Evolutionary conservation across 768 basidiomycete genomes (phyloP).

Genomic region (Coprinopsis sp.): DNA sequence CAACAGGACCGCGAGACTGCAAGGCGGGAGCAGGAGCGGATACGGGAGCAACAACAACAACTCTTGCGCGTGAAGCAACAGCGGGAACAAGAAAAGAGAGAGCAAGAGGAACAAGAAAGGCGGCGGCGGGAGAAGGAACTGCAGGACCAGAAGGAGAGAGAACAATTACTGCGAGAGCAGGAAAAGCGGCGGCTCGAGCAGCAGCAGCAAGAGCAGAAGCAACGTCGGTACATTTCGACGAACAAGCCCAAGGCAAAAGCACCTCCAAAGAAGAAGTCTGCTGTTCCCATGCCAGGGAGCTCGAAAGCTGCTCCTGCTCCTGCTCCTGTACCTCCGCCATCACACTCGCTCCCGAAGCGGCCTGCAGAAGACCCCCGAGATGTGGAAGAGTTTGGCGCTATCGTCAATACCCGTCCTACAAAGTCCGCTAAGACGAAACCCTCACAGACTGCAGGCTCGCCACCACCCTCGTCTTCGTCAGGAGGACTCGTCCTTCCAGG

Average conservation of each 20-base stretch:
- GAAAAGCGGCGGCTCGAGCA: neutral
- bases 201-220: neutral
- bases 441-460: no score
- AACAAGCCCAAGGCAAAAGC: neutral
- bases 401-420: no score
- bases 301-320: no score
- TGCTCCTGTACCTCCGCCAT: no score
- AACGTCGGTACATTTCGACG: neutral
- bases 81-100: conserved; percentile 11
- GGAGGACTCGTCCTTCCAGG: conserved; percentile 11
- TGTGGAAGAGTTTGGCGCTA: no score
- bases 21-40: neutral
- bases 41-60: neutral
- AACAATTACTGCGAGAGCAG: neutral
- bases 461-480: conserved; percentile 1
- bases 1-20: neutral
- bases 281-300: no score
- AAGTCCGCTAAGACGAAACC: no score
- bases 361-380: no score
- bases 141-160: neutral
- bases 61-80: neutral
- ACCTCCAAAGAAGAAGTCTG: conserved; percentile 1
- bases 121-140: neutral
- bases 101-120: conserved; percentile 11
- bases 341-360: no score